Percentiles rank a stretch among this genome's conserved stretches.
phyloP scores from a whole-genome alignment of 805 yeast genomes.

The Saturnispora hagleri region DNA sequence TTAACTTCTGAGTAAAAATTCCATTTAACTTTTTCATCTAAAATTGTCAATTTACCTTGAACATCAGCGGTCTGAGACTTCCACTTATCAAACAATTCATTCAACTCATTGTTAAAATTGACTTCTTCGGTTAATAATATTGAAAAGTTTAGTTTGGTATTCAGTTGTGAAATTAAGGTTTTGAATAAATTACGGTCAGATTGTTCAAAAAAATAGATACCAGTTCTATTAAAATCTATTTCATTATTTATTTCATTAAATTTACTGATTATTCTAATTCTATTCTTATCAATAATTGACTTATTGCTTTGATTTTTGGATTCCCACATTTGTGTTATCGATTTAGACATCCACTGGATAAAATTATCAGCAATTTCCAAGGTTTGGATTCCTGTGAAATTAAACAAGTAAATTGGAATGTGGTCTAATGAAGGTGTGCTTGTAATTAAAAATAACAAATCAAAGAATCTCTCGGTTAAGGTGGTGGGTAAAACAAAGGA shows the following conservation, averaged over 20 bases:
- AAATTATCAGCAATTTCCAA: constrained; percentile 77
- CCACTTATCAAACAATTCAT: constrained; percentile 42
- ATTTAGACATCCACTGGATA: constrained; percentile 92
- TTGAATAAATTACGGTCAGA: constrained; percentile 45
- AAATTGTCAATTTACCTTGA: constrained; percentile 55
- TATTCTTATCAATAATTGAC: constrained; percentile 63
- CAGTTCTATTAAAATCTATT: constrained; percentile 3
- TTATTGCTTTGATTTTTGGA: constrained; percentile 42
- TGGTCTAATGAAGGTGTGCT: constrained; percentile 16
- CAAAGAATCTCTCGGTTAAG: constrained; percentile 72
- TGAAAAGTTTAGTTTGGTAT: constrained; percentile 58
- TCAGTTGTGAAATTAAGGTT: constrained; percentile 43
- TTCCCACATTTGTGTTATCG: constrained; percentile 83
- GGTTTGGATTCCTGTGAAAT: constrained; percentile 70
- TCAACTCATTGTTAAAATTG: constrained; percentile 39
- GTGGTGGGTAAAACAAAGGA: constrained; percentile 78
- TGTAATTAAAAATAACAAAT: constrained; percentile 41
- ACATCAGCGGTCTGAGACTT: constrained; percentile 29
- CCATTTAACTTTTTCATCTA: constrained; percentile 32
- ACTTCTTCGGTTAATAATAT: constrained; percentile 62
- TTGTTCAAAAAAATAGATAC: constrained; percentile 73
- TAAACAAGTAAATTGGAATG: constrained; percentile 66
- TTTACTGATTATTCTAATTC: constrained; percentile 48
- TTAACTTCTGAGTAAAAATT: constrained; percentile 38
- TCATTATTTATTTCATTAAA: not conserved